Evolutionary conservation across 2,329 filamentous ascomycete genomes (phyloP).

Genomic region (Calonectria pauciramosa): DNA sequence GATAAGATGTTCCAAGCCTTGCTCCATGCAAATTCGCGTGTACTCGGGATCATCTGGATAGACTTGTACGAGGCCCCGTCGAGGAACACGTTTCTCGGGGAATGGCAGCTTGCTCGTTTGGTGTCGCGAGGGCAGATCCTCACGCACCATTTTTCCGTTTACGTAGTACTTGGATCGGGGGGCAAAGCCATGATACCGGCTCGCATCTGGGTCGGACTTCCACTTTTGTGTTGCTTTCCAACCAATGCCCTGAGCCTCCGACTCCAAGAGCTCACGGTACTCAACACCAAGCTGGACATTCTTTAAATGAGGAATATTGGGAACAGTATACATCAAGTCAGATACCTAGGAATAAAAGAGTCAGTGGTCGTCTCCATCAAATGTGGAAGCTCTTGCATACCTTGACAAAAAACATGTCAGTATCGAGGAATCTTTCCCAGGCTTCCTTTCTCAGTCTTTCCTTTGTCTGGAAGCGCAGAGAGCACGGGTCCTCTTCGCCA

Average conservation of each 20-base stretch:
- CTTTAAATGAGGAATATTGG: constrained; percentile 70
- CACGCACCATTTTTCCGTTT: constrained; percentile 67
- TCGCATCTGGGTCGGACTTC: constrained; percentile 69
- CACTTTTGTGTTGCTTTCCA: constrained; percentile 66
- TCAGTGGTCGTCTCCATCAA: constrained; percentile 24
- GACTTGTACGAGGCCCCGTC: constrained; percentile 67
- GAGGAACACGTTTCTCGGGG: constrained; percentile 67
- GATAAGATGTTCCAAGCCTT: constrained; percentile 69
- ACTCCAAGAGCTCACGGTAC: constrained; percentile 71
- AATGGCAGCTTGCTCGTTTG: constrained; percentile 67
- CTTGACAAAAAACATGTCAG: constrained; percentile 78
- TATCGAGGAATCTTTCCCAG: constrained; percentile 66
- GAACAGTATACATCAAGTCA: constrained; percentile 72
- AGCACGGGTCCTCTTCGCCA: constrained; percentile 58
- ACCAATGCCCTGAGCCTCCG: constrained; percentile 59
- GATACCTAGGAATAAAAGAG: constrained; percentile 60
- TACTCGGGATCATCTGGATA: constrained; percentile 71
- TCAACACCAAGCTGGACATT: constrained; percentile 68
- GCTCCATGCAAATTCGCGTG: constrained; percentile 66
- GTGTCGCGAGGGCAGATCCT: constrained; percentile 62
- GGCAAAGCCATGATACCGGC: constrained; percentile 66
- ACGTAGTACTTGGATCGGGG: constrained; percentile 71
- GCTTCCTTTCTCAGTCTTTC: constrained; percentile 64
- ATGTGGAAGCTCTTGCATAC: constrained; percentile 53
- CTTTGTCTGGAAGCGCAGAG: constrained; percentile 58